phyloP scores from a whole-genome alignment of 352 stramenopile genomes.

The Phytophthora quininea region DNA sequence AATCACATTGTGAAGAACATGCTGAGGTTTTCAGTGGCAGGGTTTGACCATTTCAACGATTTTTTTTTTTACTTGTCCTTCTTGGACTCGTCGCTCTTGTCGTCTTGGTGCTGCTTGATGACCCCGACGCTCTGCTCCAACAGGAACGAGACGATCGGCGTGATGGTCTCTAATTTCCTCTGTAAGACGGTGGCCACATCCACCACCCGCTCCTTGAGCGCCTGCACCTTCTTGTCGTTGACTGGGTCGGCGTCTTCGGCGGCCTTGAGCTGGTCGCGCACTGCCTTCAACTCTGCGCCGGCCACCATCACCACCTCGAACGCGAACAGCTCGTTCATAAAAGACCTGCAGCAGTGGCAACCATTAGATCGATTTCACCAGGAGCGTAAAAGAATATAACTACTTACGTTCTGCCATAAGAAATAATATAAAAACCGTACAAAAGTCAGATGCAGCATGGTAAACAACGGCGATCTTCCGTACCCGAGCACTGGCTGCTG shows the following conservation, averaged over 20 bases:
- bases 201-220: conserved; percentile 59
- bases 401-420: conserved; percentile 48
- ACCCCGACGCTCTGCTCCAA: conserved; percentile 57
- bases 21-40: no score
- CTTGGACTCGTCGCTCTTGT: conserved; percentile 38
- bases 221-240: conserved; percentile 52
- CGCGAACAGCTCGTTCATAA: conserved; percentile 68
- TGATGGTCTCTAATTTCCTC: conserved; percentile 61
- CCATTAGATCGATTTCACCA: not conserved
- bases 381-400: not conserved
- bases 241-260: conserved; percentile 44
- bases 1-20: no score
- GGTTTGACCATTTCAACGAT: no score
- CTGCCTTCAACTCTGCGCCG: conserved; percentile 63
- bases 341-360: conserved; percentile 36
- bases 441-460: not conserved
- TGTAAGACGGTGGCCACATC: conserved; percentile 62
- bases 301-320: conserved; percentile 73
- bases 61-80: conserved; percentile 50
- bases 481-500: conserved; percentile 52
- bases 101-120: conserved; percentile 38
- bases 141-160: conserved; percentile 65
- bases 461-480: conserved; percentile 1
- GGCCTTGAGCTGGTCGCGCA: conserved; percentile 56
- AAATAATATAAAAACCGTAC: not conserved